phyloP scores from a whole-genome alignment of 1,139 yeast genomes.

The Blastobotrys arbuscula region DNA sequence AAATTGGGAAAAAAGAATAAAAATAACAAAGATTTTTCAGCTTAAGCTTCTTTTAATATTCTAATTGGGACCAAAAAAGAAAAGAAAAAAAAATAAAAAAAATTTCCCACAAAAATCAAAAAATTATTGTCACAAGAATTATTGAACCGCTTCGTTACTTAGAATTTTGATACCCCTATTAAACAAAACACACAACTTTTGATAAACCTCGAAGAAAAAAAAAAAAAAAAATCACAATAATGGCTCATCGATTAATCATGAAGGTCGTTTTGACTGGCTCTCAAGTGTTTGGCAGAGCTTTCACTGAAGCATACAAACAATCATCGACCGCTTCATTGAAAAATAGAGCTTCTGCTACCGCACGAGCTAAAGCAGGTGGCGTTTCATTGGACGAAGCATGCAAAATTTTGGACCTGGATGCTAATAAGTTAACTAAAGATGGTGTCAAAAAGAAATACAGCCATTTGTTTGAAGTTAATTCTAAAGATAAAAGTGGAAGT shows the following conservation, averaged over 20 bases:
- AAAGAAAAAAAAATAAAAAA: background rate
- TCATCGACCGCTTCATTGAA: slow-evolving; percentile 85
- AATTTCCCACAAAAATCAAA: background rate
- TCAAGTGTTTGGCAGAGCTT: slow-evolving; percentile 91
- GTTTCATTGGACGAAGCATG: slow-evolving; percentile 84
- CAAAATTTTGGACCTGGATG: slow-evolving; percentile 78
- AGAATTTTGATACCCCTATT: background rate
- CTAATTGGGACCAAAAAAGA: background rate
- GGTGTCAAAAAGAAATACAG: slow-evolving; percentile 70
- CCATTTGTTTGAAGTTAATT: slow-evolving; percentile 79
- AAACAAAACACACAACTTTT: background rate
- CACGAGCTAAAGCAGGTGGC: slow-evolving; percentile 66
- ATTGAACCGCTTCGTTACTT: background rate
- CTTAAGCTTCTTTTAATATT: too few species aligned
- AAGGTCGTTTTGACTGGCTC: slow-evolving; percentile 94
- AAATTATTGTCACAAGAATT: background rate
- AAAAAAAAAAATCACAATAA: background rate
- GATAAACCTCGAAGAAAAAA: background rate
- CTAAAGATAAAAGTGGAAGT: slow-evolving; percentile 90
- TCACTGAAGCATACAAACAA: slow-evolving; percentile 94
- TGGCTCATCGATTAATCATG: slow-evolving; percentile 87
- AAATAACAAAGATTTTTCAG: too few species aligned
- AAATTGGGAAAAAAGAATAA: background rate
- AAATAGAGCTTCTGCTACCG: slow-evolving; percentile 53
- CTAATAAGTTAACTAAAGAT: slow-evolving; percentile 47